Base-by-base conservation (phyloP, 1,284 basidiomycete genomes). In the Caloboletus firmus region DNA sequence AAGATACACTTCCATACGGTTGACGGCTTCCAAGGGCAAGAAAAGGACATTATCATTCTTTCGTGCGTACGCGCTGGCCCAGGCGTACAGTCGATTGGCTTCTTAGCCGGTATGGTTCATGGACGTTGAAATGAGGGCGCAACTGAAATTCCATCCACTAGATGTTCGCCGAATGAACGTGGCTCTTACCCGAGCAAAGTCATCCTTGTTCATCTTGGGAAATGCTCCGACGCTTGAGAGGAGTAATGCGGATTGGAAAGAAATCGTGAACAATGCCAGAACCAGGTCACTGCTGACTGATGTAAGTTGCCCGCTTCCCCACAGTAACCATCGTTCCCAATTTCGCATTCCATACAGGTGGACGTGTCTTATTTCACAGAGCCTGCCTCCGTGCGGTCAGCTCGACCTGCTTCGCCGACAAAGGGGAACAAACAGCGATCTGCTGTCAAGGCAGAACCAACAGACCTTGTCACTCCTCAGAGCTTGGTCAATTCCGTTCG, bases 1-100 rank as follows among this genome's bases (percentile, higher is more conserved):
- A 83, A 81, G 31, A 85, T 99, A 41, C 91, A 97, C 63, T 98
- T 99, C 76, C 93, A 97, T 69, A 99, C 97, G 0, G 97, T 99
- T 37, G 94, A 98, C 74, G 95, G 95, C 10, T 98, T 98, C 66
- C 95, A 98, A 72, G 95, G 95, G 47, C 95, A 98, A 75, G 95
- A 98, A 70, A 98, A 98, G 71, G 93, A 95, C 62, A 84, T 98
- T 49, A 95, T 98, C 69, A 97, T 98, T 57, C 78, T 98, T 18
- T 97, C 95, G 3, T 95, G 93, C 69, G 95, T 98, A 20, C 85
- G 95, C 63, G 89, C 92, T 13, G 91, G 93, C 4, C 85, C 89
- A n/a, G 87, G 89, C 20, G 73, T 93, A 20, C 80, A 82, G 55
- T 82, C 75, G 2, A 86, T 99, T 56, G 97, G 96, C 60, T 98